phyloP scores from a whole-genome alignment of 2,329 filamentous ascomycete genomes.

The Trichoderma pleuroti region DNA sequence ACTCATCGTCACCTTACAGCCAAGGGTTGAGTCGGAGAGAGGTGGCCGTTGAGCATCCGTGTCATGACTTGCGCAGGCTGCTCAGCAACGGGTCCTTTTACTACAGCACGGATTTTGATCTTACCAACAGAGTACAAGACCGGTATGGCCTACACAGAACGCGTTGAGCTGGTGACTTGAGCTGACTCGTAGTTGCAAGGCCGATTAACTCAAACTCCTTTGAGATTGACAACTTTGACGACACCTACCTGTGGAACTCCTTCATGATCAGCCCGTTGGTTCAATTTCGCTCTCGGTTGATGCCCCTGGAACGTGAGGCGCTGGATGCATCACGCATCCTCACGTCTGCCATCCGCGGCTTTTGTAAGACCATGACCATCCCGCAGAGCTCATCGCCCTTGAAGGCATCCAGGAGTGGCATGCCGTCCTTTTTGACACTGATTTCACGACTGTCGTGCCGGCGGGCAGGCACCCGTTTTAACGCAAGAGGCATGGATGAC shows the following conservation, averaged over 20 bases:
- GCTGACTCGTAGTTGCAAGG: slow-evolving; percentile 40
- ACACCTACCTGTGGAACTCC: slow-evolving; percentile 94
- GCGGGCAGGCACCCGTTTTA: slow-evolving; percentile 91
- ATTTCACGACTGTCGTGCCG: slow-evolving; percentile 89
- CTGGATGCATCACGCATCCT: slow-evolving; percentile 86
- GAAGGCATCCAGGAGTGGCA: slow-evolving; percentile 60
- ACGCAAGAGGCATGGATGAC: slow-evolving; percentile 95
- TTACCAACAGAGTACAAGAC: slow-evolving; percentile 90
- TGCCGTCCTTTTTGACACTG: slow-evolving; percentile 80
- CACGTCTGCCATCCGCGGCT: slow-evolving; percentile 91
- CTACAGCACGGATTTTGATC: slow-evolving; percentile 96
- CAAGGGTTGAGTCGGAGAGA: slow-evolving; percentile 62
- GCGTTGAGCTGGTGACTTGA: not conserved
- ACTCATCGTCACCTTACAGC: slow-evolving; percentile 39
- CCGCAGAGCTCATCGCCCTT: slow-evolving; percentile 73
- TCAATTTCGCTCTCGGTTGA: slow-evolving; percentile 78
- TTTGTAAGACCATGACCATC: slow-evolving; percentile 82
- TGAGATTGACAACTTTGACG: slow-evolving; percentile 88
- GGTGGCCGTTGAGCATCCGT: slow-evolving; percentile 76
- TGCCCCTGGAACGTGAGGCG: slow-evolving; percentile 68
- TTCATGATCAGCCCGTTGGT: slow-evolving; percentile 96
- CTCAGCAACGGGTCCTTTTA: slow-evolving; percentile 94
- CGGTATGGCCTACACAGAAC: slow-evolving; percentile 47
- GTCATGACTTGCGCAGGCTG: slow-evolving; percentile 84
- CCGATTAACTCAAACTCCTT: slow-evolving; percentile 74